These are phyloP conservation scores for Kluyveromyces aestuarii DNA, from an alignment of 805 yeast species.

Conservation along the genomic window DNA sequence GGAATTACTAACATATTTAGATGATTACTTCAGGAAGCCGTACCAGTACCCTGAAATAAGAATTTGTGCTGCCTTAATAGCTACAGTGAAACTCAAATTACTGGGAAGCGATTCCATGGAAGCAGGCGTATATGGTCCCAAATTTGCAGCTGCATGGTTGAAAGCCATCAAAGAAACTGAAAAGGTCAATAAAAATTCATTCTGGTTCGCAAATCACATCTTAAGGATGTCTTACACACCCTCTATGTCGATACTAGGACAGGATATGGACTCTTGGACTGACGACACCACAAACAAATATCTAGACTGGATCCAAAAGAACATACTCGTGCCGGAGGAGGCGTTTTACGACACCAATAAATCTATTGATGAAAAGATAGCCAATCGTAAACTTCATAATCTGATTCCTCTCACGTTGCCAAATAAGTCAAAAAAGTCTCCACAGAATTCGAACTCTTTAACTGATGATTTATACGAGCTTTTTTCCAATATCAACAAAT, in stretches of 20 bases:
- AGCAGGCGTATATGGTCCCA: background rate
- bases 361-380: conserved; percentile 24
- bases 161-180: background rate
- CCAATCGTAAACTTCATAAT: conserved; percentile 20
- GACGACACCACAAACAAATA: conserved; percentile 14
- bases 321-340: conserved; percentile 12
- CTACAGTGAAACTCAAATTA: conserved; percentile 16
- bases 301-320: conserved; percentile 22
- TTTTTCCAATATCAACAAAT: background rate
- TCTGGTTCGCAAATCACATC: background rate
- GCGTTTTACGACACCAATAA: conserved; percentile 7
- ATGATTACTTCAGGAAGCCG: conserved; percentile 6
- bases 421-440: background rate
- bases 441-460: background rate
- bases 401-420: conserved; percentile 16
- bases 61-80: conserved; percentile 14
- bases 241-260: background rate
- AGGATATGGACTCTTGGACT: conserved; percentile 13
- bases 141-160: background rate
- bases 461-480: background rate
- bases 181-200: background rate
- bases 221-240: conserved; percentile 1
- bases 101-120: conserved; percentile 7
- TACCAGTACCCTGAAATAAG: conserved; percentile 15
- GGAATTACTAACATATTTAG: conserved; percentile 7